phyloP scores from a whole-genome alignment of 768 basidiomycete genomes.

The Lentinula sp. region DNA sequence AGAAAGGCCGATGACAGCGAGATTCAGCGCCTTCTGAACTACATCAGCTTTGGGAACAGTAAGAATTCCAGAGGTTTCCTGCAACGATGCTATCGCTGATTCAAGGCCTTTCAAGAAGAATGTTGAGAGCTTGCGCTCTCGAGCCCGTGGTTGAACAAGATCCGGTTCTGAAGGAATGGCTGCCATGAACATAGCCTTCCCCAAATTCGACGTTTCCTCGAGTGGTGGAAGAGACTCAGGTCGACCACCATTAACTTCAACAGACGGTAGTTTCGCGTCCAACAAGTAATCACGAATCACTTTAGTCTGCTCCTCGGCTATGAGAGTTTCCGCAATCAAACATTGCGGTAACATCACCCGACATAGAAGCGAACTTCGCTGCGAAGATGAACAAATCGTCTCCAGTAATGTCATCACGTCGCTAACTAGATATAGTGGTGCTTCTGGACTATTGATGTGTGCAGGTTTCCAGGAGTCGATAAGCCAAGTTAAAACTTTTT shows the following conservation, averaged over 20 bases:
- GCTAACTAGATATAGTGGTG: conserved; percentile 46
- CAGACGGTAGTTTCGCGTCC: conserved; percentile 48
- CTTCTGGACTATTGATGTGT: conserved; percentile 26
- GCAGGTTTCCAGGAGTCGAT: conserved; percentile 59
- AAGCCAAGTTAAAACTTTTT: conserved; percentile 81
- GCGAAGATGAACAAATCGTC: conserved; percentile 52
- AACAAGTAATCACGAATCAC: conserved; percentile 70
- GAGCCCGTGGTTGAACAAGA: conserved; percentile 40
- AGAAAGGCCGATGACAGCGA: conserved; percentile 55
- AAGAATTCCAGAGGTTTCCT: conserved; percentile 21
- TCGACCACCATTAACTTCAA: background rate
- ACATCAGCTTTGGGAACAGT: conserved; percentile 51
- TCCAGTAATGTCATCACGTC: conserved; percentile 65
- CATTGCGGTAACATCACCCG: conserved; percentile 65
- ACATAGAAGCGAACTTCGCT: conserved; percentile 37
- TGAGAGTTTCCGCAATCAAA: conserved; percentile 50
- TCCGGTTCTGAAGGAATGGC: conserved; percentile 14
- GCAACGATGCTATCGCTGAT: conserved; percentile 42
- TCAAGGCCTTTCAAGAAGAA: conserved; percentile 64
- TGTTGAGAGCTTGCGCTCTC: conserved; percentile 56
- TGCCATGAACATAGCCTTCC: background rate
- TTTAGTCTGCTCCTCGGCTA: conserved; percentile 49
- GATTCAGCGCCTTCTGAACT: conserved; percentile 63
- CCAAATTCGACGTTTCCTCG: background rate
- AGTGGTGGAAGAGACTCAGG: background rate